Evolutionary conservation across 2,329 filamentous ascomycete species (phyloP).

Genomic region (Colletotrichum musicola): DNA sequence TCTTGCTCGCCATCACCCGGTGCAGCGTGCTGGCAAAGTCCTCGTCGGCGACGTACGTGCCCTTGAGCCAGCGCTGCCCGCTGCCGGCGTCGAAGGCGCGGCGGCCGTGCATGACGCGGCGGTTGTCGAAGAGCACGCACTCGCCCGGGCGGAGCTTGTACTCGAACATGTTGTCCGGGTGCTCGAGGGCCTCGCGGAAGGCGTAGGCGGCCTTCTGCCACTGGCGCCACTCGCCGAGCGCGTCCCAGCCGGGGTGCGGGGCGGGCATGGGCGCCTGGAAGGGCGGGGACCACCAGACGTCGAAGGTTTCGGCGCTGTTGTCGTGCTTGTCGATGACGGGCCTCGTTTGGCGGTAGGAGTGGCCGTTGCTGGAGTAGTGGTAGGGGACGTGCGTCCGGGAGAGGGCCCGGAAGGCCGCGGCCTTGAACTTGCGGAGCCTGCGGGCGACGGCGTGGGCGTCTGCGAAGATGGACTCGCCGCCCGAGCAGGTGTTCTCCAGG

Average conservation of each 20-base stretch:
- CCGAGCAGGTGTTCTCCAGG: constrained; percentile 81
- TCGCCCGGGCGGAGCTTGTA: constrained; percentile 83
- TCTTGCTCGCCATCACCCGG: neutral
- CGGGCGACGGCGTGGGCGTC: constrained; percentile 76
- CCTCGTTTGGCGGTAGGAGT: constrained; percentile 71
- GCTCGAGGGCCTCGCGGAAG: constrained; percentile 73
- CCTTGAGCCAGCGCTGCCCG: constrained; percentile 85
- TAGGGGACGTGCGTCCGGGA: constrained; percentile 66
- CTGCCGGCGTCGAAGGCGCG: constrained; percentile 76
- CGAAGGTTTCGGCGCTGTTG: constrained; percentile 41
- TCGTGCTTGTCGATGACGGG: constrained; percentile 56
- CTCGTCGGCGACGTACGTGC: constrained; percentile 79
- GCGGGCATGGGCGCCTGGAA: constrained; percentile 72
- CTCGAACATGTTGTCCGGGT: constrained; percentile 72
- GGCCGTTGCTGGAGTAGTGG: constrained; percentile 75
- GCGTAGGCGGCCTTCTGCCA: constrained; percentile 64
- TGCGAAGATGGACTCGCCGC: constrained; percentile 88
- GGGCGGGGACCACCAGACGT: constrained; percentile 77
- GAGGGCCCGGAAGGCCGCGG: constrained; percentile 53
- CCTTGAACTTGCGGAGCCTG: constrained; percentile 47
- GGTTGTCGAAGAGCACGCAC: constrained; percentile 94
- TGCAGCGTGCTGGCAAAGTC: constrained; percentile 54
- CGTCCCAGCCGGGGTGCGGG: constrained; percentile 44
- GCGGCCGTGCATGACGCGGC: constrained; percentile 86
- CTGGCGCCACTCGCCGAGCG: neutral